These are phyloP conservation scores for Usnea hakonensis DNA, from an alignment of 495 filamentous ascomycete genomes.

Conservation along the genomic window DNA sequence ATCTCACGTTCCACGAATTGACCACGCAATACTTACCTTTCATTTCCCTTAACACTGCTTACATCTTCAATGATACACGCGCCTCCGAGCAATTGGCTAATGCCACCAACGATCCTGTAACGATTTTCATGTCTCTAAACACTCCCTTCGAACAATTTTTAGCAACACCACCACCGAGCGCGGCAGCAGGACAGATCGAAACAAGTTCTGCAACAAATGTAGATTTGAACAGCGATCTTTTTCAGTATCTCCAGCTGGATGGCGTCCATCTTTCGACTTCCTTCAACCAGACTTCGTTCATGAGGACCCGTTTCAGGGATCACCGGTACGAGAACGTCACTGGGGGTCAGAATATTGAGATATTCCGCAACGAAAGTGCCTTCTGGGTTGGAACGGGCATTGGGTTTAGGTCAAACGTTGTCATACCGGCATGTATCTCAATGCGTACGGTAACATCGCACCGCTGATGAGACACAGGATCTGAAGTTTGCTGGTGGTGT, in stretches of 20 bases:
- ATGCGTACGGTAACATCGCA: background rate
- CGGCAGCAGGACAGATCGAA: slow-evolving; percentile 1
- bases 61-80: background rate
- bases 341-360: background rate
- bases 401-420: slow-evolving; percentile 3
- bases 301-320: slow-evolving; percentile 4
- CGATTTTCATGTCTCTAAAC: slow-evolving; percentile 1
- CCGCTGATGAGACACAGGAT: background rate
- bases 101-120: background rate
- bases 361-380: slow-evolving; percentile 1
- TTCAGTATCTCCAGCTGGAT: slow-evolving; percentile 10
- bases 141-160: background rate
- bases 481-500: slow-evolving; percentile 1
- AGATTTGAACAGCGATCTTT: background rate
- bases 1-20: background rate
- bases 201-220: background rate
- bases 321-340: background rate
- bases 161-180: background rate
- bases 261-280: background rate
- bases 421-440: background rate
- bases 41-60: background rate
- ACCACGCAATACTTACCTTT: slow-evolving; percentile 5
- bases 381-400: slow-evolving; percentile 9
- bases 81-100: slow-evolving; percentile 8
- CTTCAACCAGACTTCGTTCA: background rate